Evolutionary conservation across 176 grass and related monocot species (phyloP), one percentile per base, ranked within the genome.

Genomic region (Carex littledalei): DNA sequence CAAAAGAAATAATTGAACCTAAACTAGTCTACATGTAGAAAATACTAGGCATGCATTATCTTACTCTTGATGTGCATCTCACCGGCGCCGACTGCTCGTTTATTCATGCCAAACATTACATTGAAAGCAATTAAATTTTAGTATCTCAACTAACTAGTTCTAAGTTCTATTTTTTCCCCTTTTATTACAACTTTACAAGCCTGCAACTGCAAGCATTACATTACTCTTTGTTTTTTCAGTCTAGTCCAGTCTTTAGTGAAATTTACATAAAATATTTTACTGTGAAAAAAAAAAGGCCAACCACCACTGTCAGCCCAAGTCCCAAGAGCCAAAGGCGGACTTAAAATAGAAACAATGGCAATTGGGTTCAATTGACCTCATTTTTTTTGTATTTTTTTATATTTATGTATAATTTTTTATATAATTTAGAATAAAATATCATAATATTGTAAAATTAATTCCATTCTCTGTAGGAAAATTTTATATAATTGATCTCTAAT

Each of bases 1-100:
- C 69, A 73, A 73, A 73, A 73, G 37, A 45, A 73, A 73, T 74
- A 50, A 74, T 74, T 74, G n/a, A 22, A 74, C 70, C 70, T 52
- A 75, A 52, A 75, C 10, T 75, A 43, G 45, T 21, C 70, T 74
- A 21, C 3, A 13, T 13, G 70, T 74, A 74, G 43, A 74, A 47
- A 47, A 47, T n/a, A 59, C 3, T 70, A 75, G 70, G 70, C 70
- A 67, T 67, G 29, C 4, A 67, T 67, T 75, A 52, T 75, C 41
- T 75, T 52, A 75, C 70, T 74, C 15, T 47, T 75, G 9, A 75
- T 49, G 70, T 49, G 52, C 70, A 73, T 73, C 69, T 49, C 8
- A 52, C 45, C 70, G 70, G 43, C 70, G 43, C 70, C 70, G 70
- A 75, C 70, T 75, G 43, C 70, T 20, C n/a, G n/a, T 75, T 73